Base-by-base conservation (phyloP, 2,329 filamentous ascomycete species). In the Arthrinium puccinioides region DNA sequence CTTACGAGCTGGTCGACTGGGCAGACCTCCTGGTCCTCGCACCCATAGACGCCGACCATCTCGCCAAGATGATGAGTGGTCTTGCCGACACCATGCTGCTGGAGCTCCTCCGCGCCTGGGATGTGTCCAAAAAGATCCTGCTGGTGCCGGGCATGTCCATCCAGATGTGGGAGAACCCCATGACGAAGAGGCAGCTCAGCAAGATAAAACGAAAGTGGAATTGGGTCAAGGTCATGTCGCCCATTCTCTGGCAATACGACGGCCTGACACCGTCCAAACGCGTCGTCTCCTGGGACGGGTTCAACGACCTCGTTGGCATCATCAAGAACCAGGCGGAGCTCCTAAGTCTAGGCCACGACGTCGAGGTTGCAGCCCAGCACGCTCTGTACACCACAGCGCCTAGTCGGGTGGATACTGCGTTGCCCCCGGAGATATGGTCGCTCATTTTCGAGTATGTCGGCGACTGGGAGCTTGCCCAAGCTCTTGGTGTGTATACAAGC, bases 391-490 rank as follows among this genome's bases (percentile, higher is more conserved):
- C 57, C 18, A 52, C 61, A 1, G 59, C 62, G 11, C 54, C 63
- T 21, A 55, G 54, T 18, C 53, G 59, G 18, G 50, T 64, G 6
- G 52, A 57, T 1, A 60, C 61, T 15, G 66, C 66, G 28, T 66
- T 97, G 1, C 90, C 90, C 1, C 79, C 84, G 0, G 90, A 97
- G 60, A 74, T 96, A 26, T 95, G 89, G 87, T 83, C 83, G 21
- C 83, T 90, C 40, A 84, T 97, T 32, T 78, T 96, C 29, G 85
- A 94, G 46, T 79, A 82, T 44, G 77, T 88, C 1, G 79, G 79
- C 29, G 90, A 97, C 57, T 97, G 90, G 90, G 90, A 96, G 61
- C 69, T 94, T 15, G 84, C 90, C 9, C 82, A 82, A 46, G 82
- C 85, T 1, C 68, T 96, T 6, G 81, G 84, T 39, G 76, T 96